Base-by-base conservation (phyloP, 495 filamentous ascomycete species). In the Cudoniella acicularis region DNA sequence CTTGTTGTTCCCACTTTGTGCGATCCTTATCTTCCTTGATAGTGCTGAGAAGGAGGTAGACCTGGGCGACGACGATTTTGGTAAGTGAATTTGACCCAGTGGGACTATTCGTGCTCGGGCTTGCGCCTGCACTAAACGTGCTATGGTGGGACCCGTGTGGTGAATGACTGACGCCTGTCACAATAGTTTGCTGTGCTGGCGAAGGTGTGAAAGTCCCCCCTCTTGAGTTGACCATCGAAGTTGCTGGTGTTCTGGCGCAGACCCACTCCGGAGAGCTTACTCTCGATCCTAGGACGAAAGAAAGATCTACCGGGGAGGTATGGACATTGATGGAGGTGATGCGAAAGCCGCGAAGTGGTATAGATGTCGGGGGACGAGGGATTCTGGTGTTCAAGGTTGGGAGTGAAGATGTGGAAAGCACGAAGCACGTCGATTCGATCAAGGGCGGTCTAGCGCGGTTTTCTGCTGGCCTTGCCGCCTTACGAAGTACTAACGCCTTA, bases 31-130 rank as follows among this genome's bases (percentile, higher is more conserved):
- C 84, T 73, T 97, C 92, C 67, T 91, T 96, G 69, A 96, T 89
- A 23, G 90, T 90, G 76, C 91, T 93, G 58, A 99, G 82, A 36
- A 98, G 82, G 57, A 99, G 80, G 74, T 92, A 95, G 56, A 98
- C 85, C 79, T 99, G 95, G 56, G 93, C 91, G 64, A 95, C 87
- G 57, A 90, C 91, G 70, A 99, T 93, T 70, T 91, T 96, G 43
- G 89, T 81, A 56, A 90, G 75, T 65, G 78, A 78, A 61, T 64
- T 90, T 57, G 83, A 77, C 54, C 70, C 80, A 49, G 60, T 66
- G 69, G 88, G 88, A 66, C 74, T 88, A 73, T 73, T 86, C 60
- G 77, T 87, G 69, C 87, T 88, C 75, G 87, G 85, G 69, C 72
- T 79, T 59, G 82, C 80, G 67, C 70, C 76, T 72, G 78, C 76